A percentile compares a stretch with the other conserved stretches of the same genome.
Evolutionary conservation across 164 flowering plant species (phyloP).

Genomic region (Umbellularia californica): DNA sequence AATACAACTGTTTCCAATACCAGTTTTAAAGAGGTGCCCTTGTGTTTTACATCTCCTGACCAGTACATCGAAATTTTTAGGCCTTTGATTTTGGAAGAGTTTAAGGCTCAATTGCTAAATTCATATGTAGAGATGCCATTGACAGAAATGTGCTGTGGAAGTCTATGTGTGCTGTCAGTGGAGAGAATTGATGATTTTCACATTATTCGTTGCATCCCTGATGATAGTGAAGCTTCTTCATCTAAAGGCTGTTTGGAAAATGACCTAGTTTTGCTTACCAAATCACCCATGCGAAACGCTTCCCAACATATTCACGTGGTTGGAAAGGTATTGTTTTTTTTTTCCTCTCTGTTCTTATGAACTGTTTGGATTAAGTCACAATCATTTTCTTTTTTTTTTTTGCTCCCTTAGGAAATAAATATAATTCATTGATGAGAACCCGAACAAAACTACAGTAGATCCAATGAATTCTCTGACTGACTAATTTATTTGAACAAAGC

Average conservation of each 20-base stretch:
- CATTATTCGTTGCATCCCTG: constrained; percentile 73
- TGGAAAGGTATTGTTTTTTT: constrained; percentile 70
- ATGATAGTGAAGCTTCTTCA: constrained; percentile 36
- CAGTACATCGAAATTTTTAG: constrained; percentile 76
- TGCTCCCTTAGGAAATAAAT: no score
- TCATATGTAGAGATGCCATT: constrained; percentile 69
- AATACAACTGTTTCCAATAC: constrained; percentile 23
- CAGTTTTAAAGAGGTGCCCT: constrained; percentile 68
- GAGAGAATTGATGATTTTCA: constrained; percentile 95
- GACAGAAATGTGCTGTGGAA: constrained; percentile 63
- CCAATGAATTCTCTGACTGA: no score
- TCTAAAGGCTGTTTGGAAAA: constrained; percentile 61
- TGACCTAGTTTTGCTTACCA: constrained; percentile 85
- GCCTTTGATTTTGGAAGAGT: constrained; percentile 89
- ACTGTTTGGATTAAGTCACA: no score
- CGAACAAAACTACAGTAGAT: no score
- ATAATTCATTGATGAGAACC: no score
- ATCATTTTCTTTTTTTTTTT: no score
- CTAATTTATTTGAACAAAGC: no score
- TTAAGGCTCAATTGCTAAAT: constrained; percentile 78
- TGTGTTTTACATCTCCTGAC: constrained; percentile 63
- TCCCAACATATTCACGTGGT: constrained; percentile 61
- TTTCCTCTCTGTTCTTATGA: background rate
- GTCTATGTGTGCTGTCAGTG: constrained; percentile 68
- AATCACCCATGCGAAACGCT: constrained; percentile 46